Percentiles rank a stretch among this genome's conserved stretches.
These are phyloP conservation scores for Takashimella koratensis DNA, from an alignment of 1,284 basidiomycete genomes.

Conservation along the genomic window DNA sequence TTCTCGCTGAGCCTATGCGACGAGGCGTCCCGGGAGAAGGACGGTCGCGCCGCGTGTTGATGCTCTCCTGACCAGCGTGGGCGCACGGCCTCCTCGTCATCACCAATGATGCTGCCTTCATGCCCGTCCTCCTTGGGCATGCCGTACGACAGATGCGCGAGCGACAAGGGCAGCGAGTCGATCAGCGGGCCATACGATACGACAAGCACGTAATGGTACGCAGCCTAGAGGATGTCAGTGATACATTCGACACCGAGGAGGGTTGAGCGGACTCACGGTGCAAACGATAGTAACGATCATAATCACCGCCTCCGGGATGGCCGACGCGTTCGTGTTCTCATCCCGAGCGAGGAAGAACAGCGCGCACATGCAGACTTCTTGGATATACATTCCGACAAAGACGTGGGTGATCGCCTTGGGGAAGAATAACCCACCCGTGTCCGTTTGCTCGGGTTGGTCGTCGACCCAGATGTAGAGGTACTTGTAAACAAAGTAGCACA, in stretches of 20 bases:
- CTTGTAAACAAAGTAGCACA: slow-evolving; percentile 83
- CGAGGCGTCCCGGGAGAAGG: background rate
- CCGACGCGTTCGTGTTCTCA: slow-evolving; percentile 54
- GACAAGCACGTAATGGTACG: slow-evolving; percentile 65
- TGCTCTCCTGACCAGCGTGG: background rate
- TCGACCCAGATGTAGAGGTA: slow-evolving; percentile 77
- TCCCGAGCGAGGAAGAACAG: slow-evolving; percentile 81
- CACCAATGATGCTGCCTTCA: slow-evolving; percentile 28
- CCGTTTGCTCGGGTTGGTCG: slow-evolving; percentile 66
- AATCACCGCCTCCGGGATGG: slow-evolving; percentile 69
- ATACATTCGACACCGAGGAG: slow-evolving; percentile 26
- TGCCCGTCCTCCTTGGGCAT: slow-evolving; percentile 39
- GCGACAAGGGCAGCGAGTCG: slow-evolving; percentile 65
- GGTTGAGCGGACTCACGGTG: slow-evolving; percentile 57
- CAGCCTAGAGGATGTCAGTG: slow-evolving; percentile 51
- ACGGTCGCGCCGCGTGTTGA: background rate
- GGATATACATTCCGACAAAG: slow-evolving; percentile 89
- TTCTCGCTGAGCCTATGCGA: background rate
- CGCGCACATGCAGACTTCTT: slow-evolving; percentile 71
- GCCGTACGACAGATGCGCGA: slow-evolving; percentile 66
- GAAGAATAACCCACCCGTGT: slow-evolving; percentile 94
- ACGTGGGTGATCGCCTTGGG: slow-evolving; percentile 89
- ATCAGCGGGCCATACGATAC: slow-evolving; percentile 59
- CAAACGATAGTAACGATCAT: slow-evolving; percentile 78
- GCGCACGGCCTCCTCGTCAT: slow-evolving; percentile 11